A percentile compares a stretch with the other conserved stretches of the same genome.
Conservation (phyloP, 345 rosid species). For the Hevea brasiliensis region DNA sequence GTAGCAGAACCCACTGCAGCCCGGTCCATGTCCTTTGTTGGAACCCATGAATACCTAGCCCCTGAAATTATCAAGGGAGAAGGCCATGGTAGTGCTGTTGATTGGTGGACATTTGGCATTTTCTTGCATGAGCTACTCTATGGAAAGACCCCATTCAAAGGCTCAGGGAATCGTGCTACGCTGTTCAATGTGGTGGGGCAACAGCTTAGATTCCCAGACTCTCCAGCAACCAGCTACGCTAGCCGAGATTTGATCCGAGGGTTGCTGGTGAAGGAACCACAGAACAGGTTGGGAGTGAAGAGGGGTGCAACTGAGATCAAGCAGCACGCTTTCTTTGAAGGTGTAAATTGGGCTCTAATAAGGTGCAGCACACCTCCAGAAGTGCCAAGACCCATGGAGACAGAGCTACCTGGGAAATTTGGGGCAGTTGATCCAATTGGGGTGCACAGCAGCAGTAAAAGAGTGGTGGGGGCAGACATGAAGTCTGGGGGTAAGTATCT, state of each 20-base stretch:
- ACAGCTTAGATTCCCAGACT: conserved; percentile 83
- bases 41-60: conserved; percentile 97
- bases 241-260: conserved; percentile 86
- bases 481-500: conserved; percentile 88
- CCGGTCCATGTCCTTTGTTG: conserved; percentile 97
- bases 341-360: conserved; percentile 96
- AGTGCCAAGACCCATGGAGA: conserved; percentile 78
- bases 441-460: conserved; percentile 67
- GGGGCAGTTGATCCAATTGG: conserved; percentile 66
- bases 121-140: conserved; percentile 83
- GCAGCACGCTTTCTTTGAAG: conserved; percentile 95
- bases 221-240: conserved; percentile 81
- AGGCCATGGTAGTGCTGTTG: conserved; percentile 98
- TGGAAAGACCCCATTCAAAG: conserved; percentile 93
- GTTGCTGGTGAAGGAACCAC: conserved; percentile 89
- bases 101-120: conserved; percentile 99
- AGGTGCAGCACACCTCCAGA: conserved; percentile 97
- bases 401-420: conserved; percentile 60
- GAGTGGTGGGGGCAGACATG: conserved; percentile 61
- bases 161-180: conserved; percentile 92
- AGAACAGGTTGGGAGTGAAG: conserved; percentile 84
- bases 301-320: conserved; percentile 98
- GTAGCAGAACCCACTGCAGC: conserved; percentile 95
- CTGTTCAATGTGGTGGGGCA: conserved; percentile 92
- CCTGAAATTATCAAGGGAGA: conserved; percentile 96